Conservation (phyloP, 1,284 basidiomycete genomes). For the Cryptococcus sp. region DNA sequence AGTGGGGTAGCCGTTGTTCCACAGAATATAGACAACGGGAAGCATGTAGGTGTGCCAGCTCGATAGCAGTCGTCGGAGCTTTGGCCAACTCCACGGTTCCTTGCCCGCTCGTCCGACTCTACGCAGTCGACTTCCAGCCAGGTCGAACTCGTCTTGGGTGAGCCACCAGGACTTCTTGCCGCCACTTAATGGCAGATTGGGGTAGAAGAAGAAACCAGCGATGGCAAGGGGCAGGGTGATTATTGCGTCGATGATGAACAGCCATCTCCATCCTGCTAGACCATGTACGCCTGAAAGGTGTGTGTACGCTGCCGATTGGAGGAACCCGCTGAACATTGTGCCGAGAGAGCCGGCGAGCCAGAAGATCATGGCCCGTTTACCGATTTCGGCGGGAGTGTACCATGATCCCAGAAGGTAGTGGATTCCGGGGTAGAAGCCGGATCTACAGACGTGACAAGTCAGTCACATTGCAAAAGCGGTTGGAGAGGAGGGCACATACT, state of each 20-base stretch:
- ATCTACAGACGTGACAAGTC: slow-evolving; percentile 16
- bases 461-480: background rate
- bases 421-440: slow-evolving; percentile 44
- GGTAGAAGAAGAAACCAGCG: slow-evolving; percentile 41
- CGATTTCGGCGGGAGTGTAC: slow-evolving; percentile 46
- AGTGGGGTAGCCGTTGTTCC: slow-evolving; percentile 37
- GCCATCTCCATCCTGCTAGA: slow-evolving; percentile 41
- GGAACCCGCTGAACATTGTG: slow-evolving; percentile 41
- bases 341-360: slow-evolving; percentile 40
- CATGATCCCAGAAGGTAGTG: slow-evolving; percentile 41
- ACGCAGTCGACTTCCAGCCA: slow-evolving; percentile 30
- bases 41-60: slow-evolving; percentile 46
- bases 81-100: slow-evolving; percentile 26
- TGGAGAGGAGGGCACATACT: slow-evolving; percentile 17
- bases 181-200: slow-evolving; percentile 33
- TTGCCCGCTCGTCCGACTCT: slow-evolving; percentile 24
- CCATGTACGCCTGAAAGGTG: slow-evolving; percentile 40
- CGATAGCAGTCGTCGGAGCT: slow-evolving; percentile 23
- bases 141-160: slow-evolving; percentile 26
- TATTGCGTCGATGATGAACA: slow-evolving; percentile 45
- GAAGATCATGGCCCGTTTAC: slow-evolving; percentile 45
- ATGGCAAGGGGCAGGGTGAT: slow-evolving; percentile 46
- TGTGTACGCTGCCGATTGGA: slow-evolving; percentile 45
- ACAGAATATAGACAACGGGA: slow-evolving; percentile 37
- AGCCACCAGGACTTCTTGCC: slow-evolving; percentile 35